phyloP scores from a whole-genome alignment of 2,329 filamentous ascomycete genomes.

The Grosmannia penicillata region DNA sequence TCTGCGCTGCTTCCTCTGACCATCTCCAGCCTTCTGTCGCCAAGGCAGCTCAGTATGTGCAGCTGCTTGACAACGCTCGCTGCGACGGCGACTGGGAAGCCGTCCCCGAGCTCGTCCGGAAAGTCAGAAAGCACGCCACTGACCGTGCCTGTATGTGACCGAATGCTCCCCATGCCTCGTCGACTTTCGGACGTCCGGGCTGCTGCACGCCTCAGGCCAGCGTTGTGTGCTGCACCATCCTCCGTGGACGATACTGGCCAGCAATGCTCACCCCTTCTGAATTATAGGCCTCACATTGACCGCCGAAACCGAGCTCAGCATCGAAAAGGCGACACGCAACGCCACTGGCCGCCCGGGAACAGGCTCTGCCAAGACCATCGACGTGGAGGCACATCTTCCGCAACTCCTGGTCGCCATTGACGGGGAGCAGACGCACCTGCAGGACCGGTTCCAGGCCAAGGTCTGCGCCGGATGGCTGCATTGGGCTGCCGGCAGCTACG shows the following conservation, averaged over 20 bases:
- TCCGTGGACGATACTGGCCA: slow-evolving; percentile 11
- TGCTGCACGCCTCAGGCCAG: no score
- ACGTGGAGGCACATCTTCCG: slow-evolving; percentile 29
- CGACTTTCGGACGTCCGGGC: no score
- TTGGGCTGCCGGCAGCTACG: slow-evolving; percentile 60
- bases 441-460: slow-evolving; percentile 62
- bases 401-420: slow-evolving; percentile 43
- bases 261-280: no score
- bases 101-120: slow-evolving; percentile 78
- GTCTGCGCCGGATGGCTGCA: slow-evolving; percentile 78
- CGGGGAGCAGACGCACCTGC: slow-evolving; percentile 33
- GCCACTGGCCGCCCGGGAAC: slow-evolving; percentile 25
- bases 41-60: slow-evolving; percentile 73
- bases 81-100: slow-evolving; percentile 79
- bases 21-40: slow-evolving; percentile 2
- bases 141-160: slow-evolving; percentile 59
- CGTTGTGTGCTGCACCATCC: no score
- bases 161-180: background rate
- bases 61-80: slow-evolving; percentile 69
- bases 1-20: background rate
- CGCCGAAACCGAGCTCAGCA: slow-evolving; percentile 52
- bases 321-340: slow-evolving; percentile 40
- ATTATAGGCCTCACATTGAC: slow-evolving; percentile 50
- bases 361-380: slow-evolving; percentile 25
- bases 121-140: slow-evolving; percentile 87